Evolutionary conservation across 139 green algal genomes (phyloP).

Genomic region (Pseudopediastrum boryanum): DNA sequence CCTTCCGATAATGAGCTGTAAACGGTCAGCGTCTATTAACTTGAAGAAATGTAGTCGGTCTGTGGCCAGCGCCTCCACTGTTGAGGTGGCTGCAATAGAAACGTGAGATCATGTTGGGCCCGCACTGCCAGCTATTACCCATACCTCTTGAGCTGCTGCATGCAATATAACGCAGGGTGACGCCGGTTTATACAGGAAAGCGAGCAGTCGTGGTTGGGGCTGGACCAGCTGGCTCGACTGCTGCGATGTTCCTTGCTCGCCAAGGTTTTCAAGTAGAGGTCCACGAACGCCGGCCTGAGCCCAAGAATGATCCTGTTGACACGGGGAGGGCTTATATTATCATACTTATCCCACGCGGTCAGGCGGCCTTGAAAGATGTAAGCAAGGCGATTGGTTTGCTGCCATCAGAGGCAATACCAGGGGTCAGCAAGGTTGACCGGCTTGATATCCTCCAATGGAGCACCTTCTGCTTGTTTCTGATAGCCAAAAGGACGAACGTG

Average conservation of each 20-base stretch:
- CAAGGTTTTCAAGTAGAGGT: conserved; percentile 65
- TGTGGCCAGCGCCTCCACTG: too few relatives aligned
- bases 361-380: conserved; percentile 54
- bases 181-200: conserved; percentile 45
- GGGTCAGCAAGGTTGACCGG: too few relatives aligned
- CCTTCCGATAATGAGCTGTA: too few relatives aligned
- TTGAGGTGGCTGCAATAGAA: too few relatives aligned
- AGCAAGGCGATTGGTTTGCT: too few relatives aligned
- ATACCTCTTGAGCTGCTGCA: background rate
- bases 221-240: conserved; percentile 51
- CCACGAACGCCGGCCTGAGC: conserved; percentile 62
- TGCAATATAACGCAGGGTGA: background rate
- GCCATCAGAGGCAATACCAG: too few relatives aligned
- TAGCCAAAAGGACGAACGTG: too few relatives aligned
- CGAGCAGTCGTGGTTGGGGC: conserved; percentile 51
- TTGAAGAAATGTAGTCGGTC: too few relatives aligned
- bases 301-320: conserved; percentile 45
- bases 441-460: too few relatives aligned
- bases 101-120: too few relatives aligned
- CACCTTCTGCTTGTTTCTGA: too few relatives aligned
- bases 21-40: too few relatives aligned
- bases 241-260: conserved; percentile 57
- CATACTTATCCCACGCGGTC: conserved; percentile 57
- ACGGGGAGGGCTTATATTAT: conserved; percentile 64
- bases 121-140: background rate